Percentiles rank a stretch among this genome's conserved stretches.
Evolutionary conservation across 148 eudicot species (phyloP).

Genomic region (Rhododendron henanense): DNA sequence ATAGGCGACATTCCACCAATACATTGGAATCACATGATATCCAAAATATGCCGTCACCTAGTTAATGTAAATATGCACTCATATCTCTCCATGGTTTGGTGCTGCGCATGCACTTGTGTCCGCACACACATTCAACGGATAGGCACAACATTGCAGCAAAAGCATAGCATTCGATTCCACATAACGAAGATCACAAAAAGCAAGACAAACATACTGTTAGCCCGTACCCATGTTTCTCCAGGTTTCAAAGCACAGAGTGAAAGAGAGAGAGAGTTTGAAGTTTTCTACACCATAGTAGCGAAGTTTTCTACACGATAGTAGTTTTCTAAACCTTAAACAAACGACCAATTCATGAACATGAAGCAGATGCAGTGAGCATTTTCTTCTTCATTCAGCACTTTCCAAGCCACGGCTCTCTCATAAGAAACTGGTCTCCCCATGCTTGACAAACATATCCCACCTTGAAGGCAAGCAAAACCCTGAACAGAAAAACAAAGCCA

Average conservation of each 20-base stretch:
- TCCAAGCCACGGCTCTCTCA: conserved; percentile 90
- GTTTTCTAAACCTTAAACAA: conserved; percentile 38
- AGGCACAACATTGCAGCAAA: background rate
- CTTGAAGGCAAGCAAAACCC: conserved; percentile 87
- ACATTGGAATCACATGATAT: too few relatives aligned
- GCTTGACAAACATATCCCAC: conserved; percentile 83
- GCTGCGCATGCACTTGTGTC: background rate
- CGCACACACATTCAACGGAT: background rate
- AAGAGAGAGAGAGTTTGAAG: background rate
- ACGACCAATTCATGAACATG: conserved; percentile 86
- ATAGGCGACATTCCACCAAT: too few relatives aligned
- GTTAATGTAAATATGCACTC: background rate
- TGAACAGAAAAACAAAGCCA: background rate
- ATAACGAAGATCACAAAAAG: background rate
- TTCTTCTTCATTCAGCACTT: conserved; percentile 81
- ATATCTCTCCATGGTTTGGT: background rate
- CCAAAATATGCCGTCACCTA: too few relatives aligned
- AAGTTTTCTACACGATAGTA: conserved; percentile 4
- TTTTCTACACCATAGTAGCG: conserved; percentile 3
- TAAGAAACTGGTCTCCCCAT: conserved; percentile 82
- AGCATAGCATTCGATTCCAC: background rate
- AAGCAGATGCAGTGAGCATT: conserved; percentile 84
- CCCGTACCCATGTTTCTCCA: background rate
- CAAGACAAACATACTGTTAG: background rate
- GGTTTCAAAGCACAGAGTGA: background rate